Percentiles rank a stretch among this genome's conserved stretches.
phyloP scores from a whole-genome alignment of 2,329 filamentous ascomycete species.

The Clonostachys byssicola region DNA sequence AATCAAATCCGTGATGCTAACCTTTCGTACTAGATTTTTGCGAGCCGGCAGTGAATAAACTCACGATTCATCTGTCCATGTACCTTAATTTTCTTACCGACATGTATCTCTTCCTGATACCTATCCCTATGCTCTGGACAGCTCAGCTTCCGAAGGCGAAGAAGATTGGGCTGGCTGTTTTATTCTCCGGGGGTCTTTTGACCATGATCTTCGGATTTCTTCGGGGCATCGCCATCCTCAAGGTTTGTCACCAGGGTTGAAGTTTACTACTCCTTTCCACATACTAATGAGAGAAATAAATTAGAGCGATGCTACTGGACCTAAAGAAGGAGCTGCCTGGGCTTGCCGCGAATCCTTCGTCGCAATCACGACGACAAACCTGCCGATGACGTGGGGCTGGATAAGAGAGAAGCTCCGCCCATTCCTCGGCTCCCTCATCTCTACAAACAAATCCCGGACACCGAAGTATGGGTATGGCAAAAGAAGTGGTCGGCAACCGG shows the following conservation, averaged over 20 bases:
- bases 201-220: slow-evolving; percentile 50
- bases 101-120: slow-evolving; percentile 31
- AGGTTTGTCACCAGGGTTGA: neutral
- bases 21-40: slow-evolving; percentile 18
- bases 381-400: slow-evolving; percentile 22
- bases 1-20: neutral
- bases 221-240: slow-evolving; percentile 41
- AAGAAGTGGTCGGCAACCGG: no score
- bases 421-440: slow-evolving; percentile 13
- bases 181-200: slow-evolving; percentile 53
- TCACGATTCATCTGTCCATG: slow-evolving; percentile 29
- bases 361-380: slow-evolving; percentile 27
- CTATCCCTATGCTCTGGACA: slow-evolving; percentile 46
- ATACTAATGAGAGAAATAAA: neutral
- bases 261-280: neutral
- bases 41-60: slow-evolving; percentile 29
- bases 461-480: no score
- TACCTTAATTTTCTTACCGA: slow-evolving; percentile 32
- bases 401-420: slow-evolving; percentile 15
- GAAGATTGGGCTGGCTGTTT: slow-evolving; percentile 45
- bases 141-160: slow-evolving; percentile 41
- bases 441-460: slow-evolving; percentile 3
- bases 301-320: slow-evolving; percentile 7
- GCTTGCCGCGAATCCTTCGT: slow-evolving; percentile 22
- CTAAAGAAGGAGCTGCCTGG: slow-evolving; percentile 4